phyloP scores from a whole-genome alignment of 768 basidiomycete genomes.

The Leccinum subgranulosum region DNA sequence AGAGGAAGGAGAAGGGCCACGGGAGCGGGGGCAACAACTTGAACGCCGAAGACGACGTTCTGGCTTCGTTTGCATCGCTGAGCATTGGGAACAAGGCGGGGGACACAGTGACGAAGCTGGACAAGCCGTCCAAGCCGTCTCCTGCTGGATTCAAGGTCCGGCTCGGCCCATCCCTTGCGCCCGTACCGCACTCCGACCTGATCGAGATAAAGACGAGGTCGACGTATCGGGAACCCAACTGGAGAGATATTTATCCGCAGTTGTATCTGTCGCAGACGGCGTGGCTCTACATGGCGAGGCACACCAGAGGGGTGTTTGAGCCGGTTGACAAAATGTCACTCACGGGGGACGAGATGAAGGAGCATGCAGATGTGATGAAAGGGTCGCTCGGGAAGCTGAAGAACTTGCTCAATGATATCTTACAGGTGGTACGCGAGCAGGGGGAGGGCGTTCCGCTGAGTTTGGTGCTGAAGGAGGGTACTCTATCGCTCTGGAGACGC shows the following conservation, averaged over 20 bases:
- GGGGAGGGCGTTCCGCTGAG: conserved; percentile 53
- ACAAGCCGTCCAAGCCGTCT: background rate
- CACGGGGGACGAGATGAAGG: conserved; percentile 26
- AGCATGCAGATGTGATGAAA: conserved; percentile 19
- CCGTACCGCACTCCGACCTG: conserved; percentile 35
- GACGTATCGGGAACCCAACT: conserved; percentile 38
- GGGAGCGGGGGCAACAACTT: too few species aligned
- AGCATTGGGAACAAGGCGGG: conserved; percentile 11
- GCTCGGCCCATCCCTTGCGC: conserved; percentile 22
- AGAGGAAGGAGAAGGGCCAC: conserved; percentile 1
- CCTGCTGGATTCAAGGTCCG: conserved; percentile 17
- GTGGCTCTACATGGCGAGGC: conserved; percentile 57
- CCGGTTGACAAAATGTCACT: conserved; percentile 46
- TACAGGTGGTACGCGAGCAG: conserved; percentile 46
- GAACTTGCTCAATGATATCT: conserved; percentile 35
- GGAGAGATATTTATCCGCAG: conserved; percentile 63
- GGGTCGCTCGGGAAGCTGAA: conserved; percentile 25
- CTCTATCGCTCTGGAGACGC: conserved; percentile 50
- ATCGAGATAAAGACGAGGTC: conserved; percentile 37
- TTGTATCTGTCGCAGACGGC: conserved; percentile 67
- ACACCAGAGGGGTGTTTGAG: conserved; percentile 51
- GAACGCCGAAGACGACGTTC: conserved; percentile 27
- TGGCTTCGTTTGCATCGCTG: conserved; percentile 25
- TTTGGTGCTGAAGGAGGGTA: conserved; percentile 45
- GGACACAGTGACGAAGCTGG: background rate